Conservation (phyloP, 768 basidiomycete species). For the Lactarius deliciosus region DNA sequence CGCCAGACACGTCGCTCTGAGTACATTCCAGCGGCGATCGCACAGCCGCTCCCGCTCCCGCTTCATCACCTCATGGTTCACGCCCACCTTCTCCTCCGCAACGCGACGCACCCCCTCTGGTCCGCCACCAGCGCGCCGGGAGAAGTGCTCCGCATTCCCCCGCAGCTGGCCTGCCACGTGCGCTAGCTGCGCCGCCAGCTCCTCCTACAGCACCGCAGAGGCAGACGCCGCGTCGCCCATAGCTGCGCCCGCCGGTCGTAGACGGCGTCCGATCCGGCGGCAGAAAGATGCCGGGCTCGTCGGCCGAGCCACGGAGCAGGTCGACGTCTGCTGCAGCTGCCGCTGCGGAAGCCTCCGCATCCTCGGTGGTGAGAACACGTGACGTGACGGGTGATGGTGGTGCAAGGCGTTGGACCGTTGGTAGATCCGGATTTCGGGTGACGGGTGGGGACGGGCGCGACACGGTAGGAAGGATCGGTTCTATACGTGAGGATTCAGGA, state of each 20-base stretch:
- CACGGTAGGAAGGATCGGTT: not conserved
- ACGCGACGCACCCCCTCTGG: constrained; percentile 31
- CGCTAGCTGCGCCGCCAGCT: constrained; percentile 55
- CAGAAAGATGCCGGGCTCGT: constrained; percentile 34
- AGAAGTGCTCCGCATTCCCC: too few relatives aligned
- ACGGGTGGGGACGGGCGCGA: too few relatives aligned
- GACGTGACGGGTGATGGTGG: constrained; percentile 31
- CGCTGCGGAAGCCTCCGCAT: not conserved
- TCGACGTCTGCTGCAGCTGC: not conserved
- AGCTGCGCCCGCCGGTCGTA: too few relatives aligned
- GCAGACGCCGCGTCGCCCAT: constrained; percentile 32
- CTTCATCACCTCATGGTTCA: too few relatives aligned
- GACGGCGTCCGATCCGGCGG: constrained; percentile 30
- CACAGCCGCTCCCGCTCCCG: too few relatives aligned
- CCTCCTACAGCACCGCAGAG: constrained; percentile 45
- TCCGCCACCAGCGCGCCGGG: too few relatives aligned
- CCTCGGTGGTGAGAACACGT: not conserved
- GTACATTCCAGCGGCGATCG: constrained; percentile 45
- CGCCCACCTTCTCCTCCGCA: too few relatives aligned
- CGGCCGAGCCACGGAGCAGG: constrained; percentile 16
- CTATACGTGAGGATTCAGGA: constrained; percentile 37
- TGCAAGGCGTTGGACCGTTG: constrained; percentile 3
- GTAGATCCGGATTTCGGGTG: constrained; percentile 38
- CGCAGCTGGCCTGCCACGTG: constrained; percentile 49
- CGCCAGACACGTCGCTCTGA: constrained; percentile 54